Evolutionary conservation across 129 eudicot genomes (phyloP).

Genomic region (Saussurea involucrata): DNA sequence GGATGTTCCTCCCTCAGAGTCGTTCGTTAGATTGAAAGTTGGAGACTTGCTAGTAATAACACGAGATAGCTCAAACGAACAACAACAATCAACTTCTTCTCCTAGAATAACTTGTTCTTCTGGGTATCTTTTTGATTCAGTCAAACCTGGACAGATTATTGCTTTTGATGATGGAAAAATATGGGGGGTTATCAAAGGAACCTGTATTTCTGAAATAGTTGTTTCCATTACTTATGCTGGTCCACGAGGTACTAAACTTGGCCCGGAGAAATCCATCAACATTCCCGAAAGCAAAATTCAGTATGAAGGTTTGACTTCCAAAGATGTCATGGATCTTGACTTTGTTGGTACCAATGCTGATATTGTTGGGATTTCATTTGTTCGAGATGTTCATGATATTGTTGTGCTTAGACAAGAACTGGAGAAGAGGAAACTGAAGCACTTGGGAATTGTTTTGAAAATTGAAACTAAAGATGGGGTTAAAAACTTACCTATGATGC

Average conservation of each 20-base stretch:
- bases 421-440: slow-evolving; percentile 37
- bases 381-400: slow-evolving; percentile 54
- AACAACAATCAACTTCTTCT: slow-evolving; percentile 21
- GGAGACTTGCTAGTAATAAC: slow-evolving; percentile 67
- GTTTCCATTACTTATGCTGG: slow-evolving; percentile 73
- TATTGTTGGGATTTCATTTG: slow-evolving; percentile 75
- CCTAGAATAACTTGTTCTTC: slow-evolving; percentile 68
- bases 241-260: slow-evolving; percentile 62
- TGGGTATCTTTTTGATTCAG: slow-evolving; percentile 76
- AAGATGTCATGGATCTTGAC: slow-evolving; percentile 71
- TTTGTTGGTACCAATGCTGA: slow-evolving; percentile 78
- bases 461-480: slow-evolving; percentile 71
- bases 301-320: slow-evolving; percentile 75
- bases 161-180: slow-evolving; percentile 84
- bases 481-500: slow-evolving; percentile 45
- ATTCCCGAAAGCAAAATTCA: slow-evolving; percentile 65
- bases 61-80: slow-evolving; percentile 51
- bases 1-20: slow-evolving; percentile 56
- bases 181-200: slow-evolving; percentile 74
- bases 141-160: slow-evolving; percentile 76
- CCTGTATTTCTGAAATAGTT: slow-evolving; percentile 60
- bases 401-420: slow-evolving; percentile 50
- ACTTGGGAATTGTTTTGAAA: slow-evolving; percentile 60
- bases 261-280: slow-evolving; percentile 77
- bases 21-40: slow-evolving; percentile 52